Percentiles rank a stretch among this genome's conserved stretches.
phyloP scores from a whole-genome alignment of 2,329 filamentous ascomycete species.

The Xylaria digitata region DNA sequence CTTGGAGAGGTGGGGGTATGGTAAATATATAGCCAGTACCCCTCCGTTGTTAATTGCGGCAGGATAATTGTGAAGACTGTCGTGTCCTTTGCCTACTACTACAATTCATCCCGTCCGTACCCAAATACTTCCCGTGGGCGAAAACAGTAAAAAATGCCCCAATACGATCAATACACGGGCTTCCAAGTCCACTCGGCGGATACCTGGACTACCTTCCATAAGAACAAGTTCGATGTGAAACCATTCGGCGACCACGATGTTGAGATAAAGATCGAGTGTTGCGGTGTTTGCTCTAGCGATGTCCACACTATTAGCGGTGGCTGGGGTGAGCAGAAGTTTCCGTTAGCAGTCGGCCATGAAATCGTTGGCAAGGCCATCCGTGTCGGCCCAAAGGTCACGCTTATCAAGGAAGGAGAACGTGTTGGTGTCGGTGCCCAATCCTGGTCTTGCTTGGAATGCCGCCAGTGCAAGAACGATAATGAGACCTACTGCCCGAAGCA shows the following conservation, averaged over 20 bases:
- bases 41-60: slow-evolving; percentile 23
- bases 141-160: slow-evolving; percentile 56
- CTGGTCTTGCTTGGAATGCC: slow-evolving; percentile 72
- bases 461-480: slow-evolving; percentile 72
- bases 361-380: slow-evolving; percentile 76
- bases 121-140: background rate
- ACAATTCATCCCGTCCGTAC: background rate
- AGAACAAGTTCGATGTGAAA: slow-evolving; percentile 83
- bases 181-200: slow-evolving; percentile 68
- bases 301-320: slow-evolving; percentile 76
- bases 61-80: slow-evolving; percentile 17
- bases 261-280: slow-evolving; percentile 86
- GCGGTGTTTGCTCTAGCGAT: slow-evolving; percentile 80
- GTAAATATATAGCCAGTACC: slow-evolving; percentile 33
- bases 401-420: slow-evolving; percentile 69
- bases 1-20: slow-evolving; percentile 29
- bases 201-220: slow-evolving; percentile 70
- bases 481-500: slow-evolving; percentile 75
- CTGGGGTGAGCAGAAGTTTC: slow-evolving; percentile 61
- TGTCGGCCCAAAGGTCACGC: slow-evolving; percentile 73
- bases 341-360: slow-evolving; percentile 73
- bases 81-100: slow-evolving; percentile 12
- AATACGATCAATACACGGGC: slow-evolving; percentile 69
- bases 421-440: slow-evolving; percentile 77
- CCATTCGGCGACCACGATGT: slow-evolving; percentile 88